Conservation (phyloP, 2,329 filamentous ascomycete species). For the Ceratocystis papillata region DNA sequence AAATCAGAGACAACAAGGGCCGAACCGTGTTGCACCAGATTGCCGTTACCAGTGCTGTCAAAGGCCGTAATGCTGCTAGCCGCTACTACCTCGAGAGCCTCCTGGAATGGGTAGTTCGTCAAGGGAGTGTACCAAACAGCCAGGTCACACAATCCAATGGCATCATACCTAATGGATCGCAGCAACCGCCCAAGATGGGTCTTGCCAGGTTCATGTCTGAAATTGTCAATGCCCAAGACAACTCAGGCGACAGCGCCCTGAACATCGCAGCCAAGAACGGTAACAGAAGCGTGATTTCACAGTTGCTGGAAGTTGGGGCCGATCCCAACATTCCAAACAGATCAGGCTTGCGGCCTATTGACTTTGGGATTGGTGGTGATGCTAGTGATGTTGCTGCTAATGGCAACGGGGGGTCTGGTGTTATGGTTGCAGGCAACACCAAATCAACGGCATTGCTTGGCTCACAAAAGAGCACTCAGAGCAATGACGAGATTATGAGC, state of each 20-base stretch:
- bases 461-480: conserved; percentile 50
- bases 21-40: conserved; percentile 93
- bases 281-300: conserved; percentile 91
- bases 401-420: conserved; percentile 31
- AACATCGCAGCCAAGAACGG: conserved; percentile 89
- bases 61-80: conserved; percentile 80
- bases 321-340: conserved; percentile 87
- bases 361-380: conserved; percentile 81
- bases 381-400: conserved; percentile 37
- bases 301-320: conserved; percentile 86
- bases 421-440: conserved; percentile 21
- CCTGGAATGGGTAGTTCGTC: conserved; percentile 85
- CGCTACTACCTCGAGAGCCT: conserved; percentile 93
- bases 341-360: conserved; percentile 76
- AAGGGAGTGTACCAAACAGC: conserved; percentile 55
- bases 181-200: conserved; percentile 55
- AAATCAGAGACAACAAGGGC: conserved; percentile 78
- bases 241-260: conserved; percentile 84
- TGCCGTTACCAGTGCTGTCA: conserved; percentile 88
- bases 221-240: conserved; percentile 91
- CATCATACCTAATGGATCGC: conserved; percentile 33
- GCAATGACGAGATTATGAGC: conserved; percentile 66
- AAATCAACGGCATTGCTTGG: conserved; percentile 36
- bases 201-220: conserved; percentile 91
- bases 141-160: conserved; percentile 34